phyloP scores from a whole-genome alignment of 768 basidiomycete genomes.

The Cyclocybe cylindracea region DNA sequence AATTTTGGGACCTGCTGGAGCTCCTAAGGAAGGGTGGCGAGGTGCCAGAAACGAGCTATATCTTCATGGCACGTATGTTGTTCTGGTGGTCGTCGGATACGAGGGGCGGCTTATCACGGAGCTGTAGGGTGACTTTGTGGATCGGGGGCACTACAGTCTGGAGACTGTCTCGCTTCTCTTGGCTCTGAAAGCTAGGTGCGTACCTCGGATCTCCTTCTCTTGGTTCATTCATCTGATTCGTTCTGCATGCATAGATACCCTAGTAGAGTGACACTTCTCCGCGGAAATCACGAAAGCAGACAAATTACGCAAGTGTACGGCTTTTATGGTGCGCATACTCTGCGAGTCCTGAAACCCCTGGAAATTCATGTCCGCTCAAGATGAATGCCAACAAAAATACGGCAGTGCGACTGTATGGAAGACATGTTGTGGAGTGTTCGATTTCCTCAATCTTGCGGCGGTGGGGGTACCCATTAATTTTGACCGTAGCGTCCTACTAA shows the following conservation, averaged over 20 bases:
- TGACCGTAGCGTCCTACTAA: not conserved
- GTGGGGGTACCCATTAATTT: constrained; percentile 42
- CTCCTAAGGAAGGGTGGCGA: constrained; percentile 83
- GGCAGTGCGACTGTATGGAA: constrained; percentile 96
- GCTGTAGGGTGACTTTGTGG: constrained; percentile 92
- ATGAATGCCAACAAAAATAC: constrained; percentile 98
- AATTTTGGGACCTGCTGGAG: constrained; percentile 97
- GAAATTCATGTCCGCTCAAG: constrained; percentile 35
- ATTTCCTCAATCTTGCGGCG: constrained; percentile 92
- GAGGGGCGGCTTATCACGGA: constrained; percentile 22
- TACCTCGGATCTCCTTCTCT: not conserved
- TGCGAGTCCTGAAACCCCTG: not conserved
- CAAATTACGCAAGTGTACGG: constrained; percentile 99
- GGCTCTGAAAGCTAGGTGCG: constrained; percentile 85
- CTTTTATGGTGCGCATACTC: constrained; percentile 80
- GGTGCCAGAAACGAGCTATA: constrained; percentile 88
- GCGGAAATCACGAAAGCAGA: constrained; percentile 95
- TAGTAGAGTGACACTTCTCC: constrained; percentile 85
- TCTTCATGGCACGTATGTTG: constrained; percentile 88
- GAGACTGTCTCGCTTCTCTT: constrained; percentile 92
- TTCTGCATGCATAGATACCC: constrained; percentile 64
- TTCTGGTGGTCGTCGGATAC: constrained; percentile 20
- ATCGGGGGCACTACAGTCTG: constrained; percentile 93
- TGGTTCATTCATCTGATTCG: constrained; percentile 1
- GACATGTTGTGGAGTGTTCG: constrained; percentile 95